phyloP scores from a whole-genome alignment of 257 asterid genomes.

The Solanum raphanifolium region DNA sequence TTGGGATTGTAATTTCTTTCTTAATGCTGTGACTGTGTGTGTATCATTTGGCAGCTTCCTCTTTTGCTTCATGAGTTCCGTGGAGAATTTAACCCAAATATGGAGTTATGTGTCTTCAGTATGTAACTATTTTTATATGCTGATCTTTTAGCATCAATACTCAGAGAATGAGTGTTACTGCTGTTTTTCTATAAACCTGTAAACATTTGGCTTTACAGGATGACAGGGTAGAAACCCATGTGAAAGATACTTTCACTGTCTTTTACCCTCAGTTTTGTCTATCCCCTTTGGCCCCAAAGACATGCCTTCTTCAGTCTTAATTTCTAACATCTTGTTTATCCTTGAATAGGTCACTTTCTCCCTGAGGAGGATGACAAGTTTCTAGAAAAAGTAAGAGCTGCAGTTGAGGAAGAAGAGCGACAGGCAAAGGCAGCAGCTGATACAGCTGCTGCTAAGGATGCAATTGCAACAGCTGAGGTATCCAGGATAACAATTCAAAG shows the following conservation, averaged over 20 bases:
- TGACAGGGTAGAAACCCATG: background rate
- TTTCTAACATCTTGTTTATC: background rate
- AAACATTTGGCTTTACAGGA: background rate
- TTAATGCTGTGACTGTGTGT: background rate
- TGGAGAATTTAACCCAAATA: background rate
- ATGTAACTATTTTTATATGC: background rate
- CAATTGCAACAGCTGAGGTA: conserved; percentile 74
- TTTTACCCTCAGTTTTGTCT: background rate
- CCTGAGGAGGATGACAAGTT: conserved; percentile 98
- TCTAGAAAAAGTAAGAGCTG: conserved; percentile 89
- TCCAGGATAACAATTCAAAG: conserved; percentile 36
- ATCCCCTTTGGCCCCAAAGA: background rate
- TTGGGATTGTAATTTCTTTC: background rate
- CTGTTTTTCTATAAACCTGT: background rate
- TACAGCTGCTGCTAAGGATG: conserved; percentile 77
- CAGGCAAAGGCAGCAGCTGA: conserved; percentile 69
- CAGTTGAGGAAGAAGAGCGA: conserved; percentile 95
- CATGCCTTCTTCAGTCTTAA: background rate
- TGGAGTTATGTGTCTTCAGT: background rate
- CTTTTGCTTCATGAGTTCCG: background rate
- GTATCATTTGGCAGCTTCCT: background rate
- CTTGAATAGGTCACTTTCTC: conserved; percentile 64
- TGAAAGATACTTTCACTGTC: background rate
- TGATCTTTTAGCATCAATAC: background rate
- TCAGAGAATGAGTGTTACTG: background rate